A percentile compares a stretch with the other conserved stretches of the same genome.
phyloP scores from a whole-genome alignment of 208 protist genomes.

The Angomonas ambiguus region DNA sequence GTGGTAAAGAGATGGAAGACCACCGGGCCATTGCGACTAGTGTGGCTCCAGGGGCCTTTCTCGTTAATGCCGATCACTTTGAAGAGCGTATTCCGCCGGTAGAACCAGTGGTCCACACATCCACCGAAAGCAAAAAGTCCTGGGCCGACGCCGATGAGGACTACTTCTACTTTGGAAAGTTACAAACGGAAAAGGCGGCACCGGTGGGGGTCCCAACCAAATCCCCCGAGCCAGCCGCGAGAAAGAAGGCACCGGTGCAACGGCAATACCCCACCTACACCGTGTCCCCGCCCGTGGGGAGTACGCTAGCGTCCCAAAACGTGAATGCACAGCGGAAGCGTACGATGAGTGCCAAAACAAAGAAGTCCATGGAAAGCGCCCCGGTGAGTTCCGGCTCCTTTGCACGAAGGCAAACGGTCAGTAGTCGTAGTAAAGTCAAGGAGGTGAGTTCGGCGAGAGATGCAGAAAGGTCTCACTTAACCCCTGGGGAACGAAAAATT shows the following conservation, averaged over 20 bases:
- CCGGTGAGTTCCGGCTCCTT: not conserved
- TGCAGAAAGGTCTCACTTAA: slow-evolving; percentile 22
- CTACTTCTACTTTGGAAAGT: slow-evolving; percentile 80
- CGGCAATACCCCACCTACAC: slow-evolving; percentile 6
- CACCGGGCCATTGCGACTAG: slow-evolving; percentile 30
- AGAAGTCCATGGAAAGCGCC: not conserved
- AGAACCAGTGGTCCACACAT: not conserved
- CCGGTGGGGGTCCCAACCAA: not conserved
- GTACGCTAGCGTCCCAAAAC: slow-evolving; percentile 24
- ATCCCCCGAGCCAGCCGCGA: slow-evolving; percentile 1
- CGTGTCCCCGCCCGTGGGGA: slow-evolving; percentile 38
- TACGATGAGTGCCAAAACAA: slow-evolving; percentile 1
- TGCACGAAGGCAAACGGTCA: slow-evolving; percentile 9
- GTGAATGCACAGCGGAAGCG: slow-evolving; percentile 20
- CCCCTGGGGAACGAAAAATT: slow-evolving; percentile 68
- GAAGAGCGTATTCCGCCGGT: not conserved
- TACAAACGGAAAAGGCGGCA: not conserved
- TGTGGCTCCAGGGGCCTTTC: slow-evolving; percentile 50
- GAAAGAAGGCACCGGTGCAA: not conserved
- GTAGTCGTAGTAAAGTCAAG: slow-evolving; percentile 19
- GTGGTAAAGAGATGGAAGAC: not conserved
- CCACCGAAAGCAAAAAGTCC: not conserved
- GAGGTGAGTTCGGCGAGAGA: slow-evolving; percentile 15
- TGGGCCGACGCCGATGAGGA: slow-evolving; percentile 62
- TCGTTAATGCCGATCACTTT: slow-evolving; percentile 50